Conservation (phyloP, 108 stramenopile genomes). For the Fragilaria radians region DNA sequence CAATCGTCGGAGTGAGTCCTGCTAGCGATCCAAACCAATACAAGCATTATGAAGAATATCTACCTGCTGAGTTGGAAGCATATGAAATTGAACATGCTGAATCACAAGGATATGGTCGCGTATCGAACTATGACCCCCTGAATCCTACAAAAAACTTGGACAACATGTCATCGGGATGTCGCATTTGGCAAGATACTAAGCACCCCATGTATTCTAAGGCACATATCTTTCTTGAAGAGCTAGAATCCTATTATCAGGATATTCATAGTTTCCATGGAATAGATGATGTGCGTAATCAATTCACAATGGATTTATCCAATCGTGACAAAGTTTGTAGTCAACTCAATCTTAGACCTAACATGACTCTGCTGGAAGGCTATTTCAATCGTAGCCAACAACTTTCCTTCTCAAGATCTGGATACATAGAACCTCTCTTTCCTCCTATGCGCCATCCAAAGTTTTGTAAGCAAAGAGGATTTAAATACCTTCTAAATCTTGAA, state of each 20-base stretch:
- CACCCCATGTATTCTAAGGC: not conserved
- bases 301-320: constrained; percentile 2
- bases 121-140: too few relatives aligned
- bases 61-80: constrained; percentile 5
- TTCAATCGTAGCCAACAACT: constrained; percentile 16
- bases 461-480: constrained; percentile 9
- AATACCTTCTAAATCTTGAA: constrained; percentile 13
- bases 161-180: constrained; percentile 7
- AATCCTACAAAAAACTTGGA: not conserved
- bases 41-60: too few relatives aligned
- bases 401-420: constrained; percentile 21
- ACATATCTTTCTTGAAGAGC: constrained; percentile 6
- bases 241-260: constrained; percentile 9
- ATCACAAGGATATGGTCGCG: constrained; percentile 9
- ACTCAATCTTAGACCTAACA: constrained; percentile 9
- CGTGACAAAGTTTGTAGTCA: constrained; percentile 6
- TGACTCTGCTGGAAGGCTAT: constrained; percentile 6
- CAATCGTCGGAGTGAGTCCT: too few relatives aligned
- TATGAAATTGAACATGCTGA: constrained; percentile 15
- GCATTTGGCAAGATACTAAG: constrained; percentile 1
- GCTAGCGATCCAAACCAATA: too few relatives aligned
- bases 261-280: constrained; percentile 12
- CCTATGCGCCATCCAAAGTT: constrained; percentile 30
- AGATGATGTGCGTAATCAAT: not conserved
- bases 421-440: constrained; percentile 38